Evolutionary conservation across 805 yeast species (phyloP).

Genomic region (Candida ascalaphidarum): DNA sequence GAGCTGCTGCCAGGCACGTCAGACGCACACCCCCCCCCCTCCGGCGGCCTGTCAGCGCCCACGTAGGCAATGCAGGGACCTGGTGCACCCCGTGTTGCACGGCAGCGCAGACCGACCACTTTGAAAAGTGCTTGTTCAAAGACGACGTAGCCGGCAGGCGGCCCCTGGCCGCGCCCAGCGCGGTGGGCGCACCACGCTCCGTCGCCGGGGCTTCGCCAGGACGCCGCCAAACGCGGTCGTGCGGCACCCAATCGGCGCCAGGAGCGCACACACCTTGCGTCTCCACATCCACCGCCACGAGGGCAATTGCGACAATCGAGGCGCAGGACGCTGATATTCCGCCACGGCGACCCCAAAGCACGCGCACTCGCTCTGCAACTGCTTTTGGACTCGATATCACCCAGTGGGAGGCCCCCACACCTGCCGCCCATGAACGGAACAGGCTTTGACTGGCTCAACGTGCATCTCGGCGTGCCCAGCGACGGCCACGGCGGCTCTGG

Average conservation of each 20-base stretch:
- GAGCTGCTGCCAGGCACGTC: constrained; percentile 2
- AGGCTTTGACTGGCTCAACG: constrained; percentile 48
- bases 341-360: background rate
- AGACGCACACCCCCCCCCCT: constrained; percentile 3
- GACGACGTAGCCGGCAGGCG: too few species aligned
- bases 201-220: too few species aligned
- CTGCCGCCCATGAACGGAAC: constrained; percentile 14
- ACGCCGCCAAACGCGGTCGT: too few species aligned
- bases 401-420: background rate
- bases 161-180: too few species aligned
- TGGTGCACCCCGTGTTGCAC: too few species aligned
- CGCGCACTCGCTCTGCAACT: background rate
- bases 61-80: too few species aligned
- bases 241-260: too few species aligned
- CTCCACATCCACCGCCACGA: background rate
- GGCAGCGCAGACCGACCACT: too few species aligned
- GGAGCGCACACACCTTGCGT: background rate
- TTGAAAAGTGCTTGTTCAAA: too few species aligned
- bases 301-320: background rate
- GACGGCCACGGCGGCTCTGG: constrained; percentile 4
- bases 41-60: constrained; percentile 2
- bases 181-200: too few species aligned
- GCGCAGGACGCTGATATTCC: background rate
- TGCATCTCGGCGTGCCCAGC: constrained; percentile 10
- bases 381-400: background rate